A percentile compares a stretch with the other conserved stretches of the same genome.
These are phyloP conservation scores for Tetrahymena malaccensis DNA, from an alignment of 73 alveolate genomes.

Conservation along the genomic window DNA sequence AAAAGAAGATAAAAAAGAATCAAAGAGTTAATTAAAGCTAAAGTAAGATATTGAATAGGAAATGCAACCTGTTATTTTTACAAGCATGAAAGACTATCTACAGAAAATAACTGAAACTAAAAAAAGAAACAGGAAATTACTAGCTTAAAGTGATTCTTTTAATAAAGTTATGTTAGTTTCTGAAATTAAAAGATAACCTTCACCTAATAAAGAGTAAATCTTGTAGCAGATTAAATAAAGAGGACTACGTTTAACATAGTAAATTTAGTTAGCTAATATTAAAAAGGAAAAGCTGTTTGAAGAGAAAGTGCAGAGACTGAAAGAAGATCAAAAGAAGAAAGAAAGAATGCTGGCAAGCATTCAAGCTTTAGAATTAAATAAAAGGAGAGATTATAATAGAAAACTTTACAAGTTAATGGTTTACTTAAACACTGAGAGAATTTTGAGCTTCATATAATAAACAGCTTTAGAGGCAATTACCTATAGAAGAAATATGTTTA, in stretches of 20 bases:
- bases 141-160: neutral
- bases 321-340: neutral
- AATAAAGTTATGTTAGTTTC: neutral
- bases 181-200: neutral
- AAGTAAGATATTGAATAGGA: neutral
- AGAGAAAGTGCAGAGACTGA: neutral
- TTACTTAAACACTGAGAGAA: neutral
- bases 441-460: neutral
- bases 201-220: neutral
- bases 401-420: neutral
- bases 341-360: neutral
- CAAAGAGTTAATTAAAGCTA: neutral
- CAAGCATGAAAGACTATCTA: neutral
- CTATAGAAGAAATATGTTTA: neutral
- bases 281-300: neutral
- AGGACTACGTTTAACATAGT: neutral
- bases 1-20: neutral
- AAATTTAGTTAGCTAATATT: neutral
- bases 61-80: neutral
- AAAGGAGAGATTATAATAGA: neutral
- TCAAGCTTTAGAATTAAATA: neutral
- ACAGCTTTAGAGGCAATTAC: neutral
- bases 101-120: neutral
- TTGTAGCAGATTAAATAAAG: neutral
- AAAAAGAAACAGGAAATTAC: neutral